These are phyloP conservation scores for Tetrapisispora fleetii DNA, from an alignment of 805 yeast genomes.

Conservation along the genomic window DNA sequence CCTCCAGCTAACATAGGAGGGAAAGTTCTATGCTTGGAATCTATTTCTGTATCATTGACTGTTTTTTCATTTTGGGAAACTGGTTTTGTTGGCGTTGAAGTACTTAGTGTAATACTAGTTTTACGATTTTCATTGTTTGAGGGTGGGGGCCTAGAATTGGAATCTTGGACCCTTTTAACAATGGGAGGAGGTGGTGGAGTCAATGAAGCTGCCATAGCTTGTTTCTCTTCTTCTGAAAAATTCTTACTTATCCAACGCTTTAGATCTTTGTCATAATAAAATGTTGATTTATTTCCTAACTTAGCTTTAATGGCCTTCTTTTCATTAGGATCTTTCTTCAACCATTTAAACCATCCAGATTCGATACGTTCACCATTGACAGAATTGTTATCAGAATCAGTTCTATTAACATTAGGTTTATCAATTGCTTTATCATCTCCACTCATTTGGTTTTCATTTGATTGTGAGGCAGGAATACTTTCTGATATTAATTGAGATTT, in stretches of 20 bases:
- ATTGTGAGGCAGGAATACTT: background rate
- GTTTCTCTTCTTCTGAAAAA: constrained; percentile 55
- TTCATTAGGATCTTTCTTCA: constrained; percentile 48
- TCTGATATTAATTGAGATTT: background rate
- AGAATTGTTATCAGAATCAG: constrained; percentile 8
- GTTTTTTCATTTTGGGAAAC: background rate
- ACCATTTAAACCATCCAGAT: constrained; percentile 52
- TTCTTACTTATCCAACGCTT: constrained; percentile 79
- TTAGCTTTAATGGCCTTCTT: constrained; percentile 78
- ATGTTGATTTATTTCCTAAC: constrained; percentile 60
- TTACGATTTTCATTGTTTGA: constrained; percentile 11
- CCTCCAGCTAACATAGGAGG: constrained; percentile 15
- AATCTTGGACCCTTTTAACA: constrained; percentile 28
- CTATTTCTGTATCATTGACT: background rate
- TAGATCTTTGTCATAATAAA: constrained; percentile 73
- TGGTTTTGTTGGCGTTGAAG: constrained; percentile 18
- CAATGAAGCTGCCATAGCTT: constrained; percentile 63
- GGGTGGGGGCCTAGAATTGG: constrained; percentile 28
- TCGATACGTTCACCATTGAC: constrained; percentile 7
- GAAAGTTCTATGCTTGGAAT: constrained; percentile 3
- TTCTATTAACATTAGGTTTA: constrained; percentile 15
- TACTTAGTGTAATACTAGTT: constrained; percentile 28
- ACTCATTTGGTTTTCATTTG: constrained; percentile 14
- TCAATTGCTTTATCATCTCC: constrained; percentile 9
- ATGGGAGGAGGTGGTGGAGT: constrained; percentile 47